A percentile compares a stretch with the other conserved stretches of the same genome.
These are phyloP conservation scores for Xerocomellus dryophilus DNA, from an alignment of 768 basidiomycete species.

Conservation along the genomic window DNA sequence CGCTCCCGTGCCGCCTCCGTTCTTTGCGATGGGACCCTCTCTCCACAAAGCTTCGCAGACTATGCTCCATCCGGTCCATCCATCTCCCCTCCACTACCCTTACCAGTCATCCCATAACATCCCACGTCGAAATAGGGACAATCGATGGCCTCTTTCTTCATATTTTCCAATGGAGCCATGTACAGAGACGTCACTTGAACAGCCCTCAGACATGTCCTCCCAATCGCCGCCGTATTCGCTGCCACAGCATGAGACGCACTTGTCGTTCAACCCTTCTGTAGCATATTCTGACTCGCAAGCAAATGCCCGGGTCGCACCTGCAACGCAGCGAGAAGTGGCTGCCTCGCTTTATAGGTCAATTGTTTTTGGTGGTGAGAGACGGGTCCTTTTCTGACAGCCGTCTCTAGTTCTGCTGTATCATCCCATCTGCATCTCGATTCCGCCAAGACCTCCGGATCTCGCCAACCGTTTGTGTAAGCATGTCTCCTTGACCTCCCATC, in stretches of 20 bases:
- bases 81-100: constrained; percentile 24
- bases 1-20: constrained; percentile 34
- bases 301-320: not conserved
- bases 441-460: constrained; percentile 4
- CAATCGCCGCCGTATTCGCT: constrained; percentile 1
- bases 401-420: constrained; percentile 51
- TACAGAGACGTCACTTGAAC: constrained; percentile 19
- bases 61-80: constrained; percentile 12
- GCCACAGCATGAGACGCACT: constrained; percentile 12
- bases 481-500: not conserved
- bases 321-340: constrained; percentile 23
- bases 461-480: constrained; percentile 24
- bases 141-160: constrained; percentile 5
- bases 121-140: constrained; percentile 10
- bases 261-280: constrained; percentile 45
- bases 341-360: constrained; percentile 58
- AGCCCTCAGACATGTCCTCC: constrained; percentile 14
- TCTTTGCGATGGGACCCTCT: constrained; percentile 33
- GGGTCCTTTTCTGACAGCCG: constrained; percentile 4
- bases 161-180: constrained; percentile 2
- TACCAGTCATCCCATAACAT: constrained; percentile 23
- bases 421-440: constrained; percentile 37
- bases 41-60: constrained; percentile 34
- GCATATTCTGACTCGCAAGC: constrained; percentile 40
- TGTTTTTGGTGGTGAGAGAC: not conserved